Base-by-base conservation (phyloP, 495 filamentous ascomycete species). In the Penicillium macrosclerotiorum region DNA sequence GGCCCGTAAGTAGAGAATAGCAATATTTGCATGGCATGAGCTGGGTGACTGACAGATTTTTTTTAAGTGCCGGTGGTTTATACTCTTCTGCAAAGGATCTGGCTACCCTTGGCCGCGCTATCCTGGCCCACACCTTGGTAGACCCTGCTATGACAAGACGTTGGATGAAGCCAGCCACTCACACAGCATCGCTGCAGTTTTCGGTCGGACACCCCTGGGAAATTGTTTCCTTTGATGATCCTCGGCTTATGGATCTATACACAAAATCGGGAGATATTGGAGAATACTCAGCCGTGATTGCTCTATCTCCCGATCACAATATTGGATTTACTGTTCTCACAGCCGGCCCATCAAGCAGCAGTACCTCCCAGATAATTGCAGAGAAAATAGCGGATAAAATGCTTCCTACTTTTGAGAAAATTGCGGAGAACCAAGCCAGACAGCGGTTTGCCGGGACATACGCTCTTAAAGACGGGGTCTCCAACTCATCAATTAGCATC, bases 201-300 rank as follows among this genome's bases (percentile, higher is more conserved):
- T 67, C 71, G 9, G 57, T 82, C 3, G 71, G 78, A 19, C 72
- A 72, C 5, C 80, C 81, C 0, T 83, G 79, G 78, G 80, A 81
- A 20, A 74, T 82, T 26, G 24, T 59, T 33, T 23, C 33, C 37
- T 11, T 37, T 50, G n/a, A 8, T 45, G 0, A 40, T 23, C 20
- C 45, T 20, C 57, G 60, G 6, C 39, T 68, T 0, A 52, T 75
- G 19, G 74, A 80, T 18, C 52, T 80, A 8, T 81, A 80, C 60
- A 76, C 70, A 37, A 80, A 80, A 50, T 42, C 55, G n/a, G 78
- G 78, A 1, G 74, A 76, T 32, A 42, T 77, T 4, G 64, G 62
- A 16, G 36, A 45, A 5, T 81, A 80, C 52, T 68, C 71, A 35
- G 59, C 65, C 37, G 41, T 70, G 3, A 17, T 80, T 13, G 69